These are phyloP conservation scores for Nicotiana sylvestris DNA, from an alignment of 257 asterid genomes.

Conservation along the genomic window DNA sequence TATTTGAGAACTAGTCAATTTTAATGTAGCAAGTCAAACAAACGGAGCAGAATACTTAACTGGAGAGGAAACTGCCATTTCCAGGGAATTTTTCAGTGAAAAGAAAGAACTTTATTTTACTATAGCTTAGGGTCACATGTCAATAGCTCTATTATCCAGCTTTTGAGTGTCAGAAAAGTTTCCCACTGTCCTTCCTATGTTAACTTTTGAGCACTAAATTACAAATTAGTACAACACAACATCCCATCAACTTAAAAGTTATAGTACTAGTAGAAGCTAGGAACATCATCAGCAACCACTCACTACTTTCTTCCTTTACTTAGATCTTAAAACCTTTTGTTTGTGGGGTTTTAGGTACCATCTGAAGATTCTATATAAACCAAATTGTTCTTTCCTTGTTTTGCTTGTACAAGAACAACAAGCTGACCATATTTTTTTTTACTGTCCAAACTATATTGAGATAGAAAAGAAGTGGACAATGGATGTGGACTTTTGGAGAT, in stretches of 20 bases:
- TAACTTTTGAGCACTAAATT: not conserved
- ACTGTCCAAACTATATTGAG: constrained; percentile 15
- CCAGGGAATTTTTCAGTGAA: not conserved
- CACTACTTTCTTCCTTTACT: not conserved
- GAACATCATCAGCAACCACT: constrained; percentile 15
- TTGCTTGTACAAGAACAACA: not conserved
- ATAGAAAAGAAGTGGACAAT: constrained; percentile 22
- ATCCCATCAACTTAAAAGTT: constrained; percentile 19
- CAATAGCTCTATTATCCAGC: not conserved
- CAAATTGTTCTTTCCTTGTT: not conserved
- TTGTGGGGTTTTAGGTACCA: not conserved
- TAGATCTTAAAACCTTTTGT: not conserved
- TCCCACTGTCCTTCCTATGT: constrained; percentile 25
- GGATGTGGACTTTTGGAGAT: constrained; percentile 75
- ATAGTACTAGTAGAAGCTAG: not conserved
- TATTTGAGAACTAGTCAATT: too few relatives aligned
- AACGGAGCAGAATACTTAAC: not conserved
- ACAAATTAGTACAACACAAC: constrained; percentile 27
- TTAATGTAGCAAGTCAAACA: too few relatives aligned
- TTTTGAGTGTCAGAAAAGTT: constrained; percentile 49
- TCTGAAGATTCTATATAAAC: not conserved
- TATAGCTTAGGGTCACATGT: not conserved
- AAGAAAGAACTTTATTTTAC: not conserved
- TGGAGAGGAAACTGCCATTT: not conserved
- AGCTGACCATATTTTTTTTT: constrained; percentile 4